phyloP scores from a whole-genome alignment of 2,329 filamentous ascomycete species.

The Penicillium aurantiogriseum region DNA sequence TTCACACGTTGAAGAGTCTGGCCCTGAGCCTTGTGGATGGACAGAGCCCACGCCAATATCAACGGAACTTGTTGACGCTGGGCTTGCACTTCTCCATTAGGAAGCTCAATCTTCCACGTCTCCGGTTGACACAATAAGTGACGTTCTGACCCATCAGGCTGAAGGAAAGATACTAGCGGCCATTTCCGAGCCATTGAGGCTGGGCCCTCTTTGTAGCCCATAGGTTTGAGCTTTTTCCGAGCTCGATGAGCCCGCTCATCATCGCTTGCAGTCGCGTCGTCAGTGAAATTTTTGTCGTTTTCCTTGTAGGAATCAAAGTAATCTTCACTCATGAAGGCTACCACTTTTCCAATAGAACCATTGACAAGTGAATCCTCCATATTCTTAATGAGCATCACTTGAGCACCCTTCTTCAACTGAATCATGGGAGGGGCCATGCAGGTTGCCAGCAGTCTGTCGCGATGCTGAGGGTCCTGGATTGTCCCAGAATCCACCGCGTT shows the following conservation, averaged over 20 bases:
- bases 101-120: constrained; percentile 95
- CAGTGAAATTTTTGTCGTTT: constrained; percentile 57
- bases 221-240: constrained; percentile 58
- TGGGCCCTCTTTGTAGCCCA: constrained; percentile 50
- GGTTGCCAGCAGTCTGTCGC: constrained; percentile 76
- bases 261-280: constrained; percentile 48
- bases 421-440: constrained; percentile 89
- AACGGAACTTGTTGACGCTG: constrained; percentile 79
- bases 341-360: constrained; percentile 84
- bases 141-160: constrained; percentile 72
- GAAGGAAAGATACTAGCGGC: constrained; percentile 80
- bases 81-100: constrained; percentile 89
- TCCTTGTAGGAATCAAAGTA: constrained; percentile 59
- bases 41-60: constrained; percentile 94
- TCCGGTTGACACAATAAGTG: constrained; percentile 81
- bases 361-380: constrained; percentile 93
- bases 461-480: constrained; percentile 62
- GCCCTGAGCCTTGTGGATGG: constrained; percentile 96
- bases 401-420: constrained; percentile 82
- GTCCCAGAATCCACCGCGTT: constrained; percentile 72
- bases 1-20: constrained; percentile 93
- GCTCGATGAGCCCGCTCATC: constrained; percentile 43
- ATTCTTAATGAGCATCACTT: constrained; percentile 99
- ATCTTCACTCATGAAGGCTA: constrained; percentile 71
- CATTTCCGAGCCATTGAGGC: constrained; percentile 59